Evolutionary conservation across 23 red algal species (phyloP), one percentile per base, ranked within the genome.

Genomic region (Gracilaria gracilis): DNA sequence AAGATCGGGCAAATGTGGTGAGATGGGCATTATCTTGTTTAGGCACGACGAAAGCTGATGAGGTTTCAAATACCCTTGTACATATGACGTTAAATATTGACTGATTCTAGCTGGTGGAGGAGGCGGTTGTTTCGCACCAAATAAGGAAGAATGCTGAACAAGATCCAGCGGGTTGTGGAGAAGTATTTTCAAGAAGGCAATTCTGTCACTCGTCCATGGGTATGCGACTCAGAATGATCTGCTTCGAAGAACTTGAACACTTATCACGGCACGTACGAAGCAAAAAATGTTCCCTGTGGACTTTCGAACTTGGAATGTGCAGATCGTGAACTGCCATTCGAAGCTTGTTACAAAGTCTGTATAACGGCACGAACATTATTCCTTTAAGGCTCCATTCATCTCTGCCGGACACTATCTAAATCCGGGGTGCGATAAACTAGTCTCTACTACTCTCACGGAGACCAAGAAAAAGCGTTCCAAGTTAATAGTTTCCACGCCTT

Each of bases 371-470:
- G 19, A 55, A 11, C 11, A 29, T 62, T 62, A 46, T 62, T 19
- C 27, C 59, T 29, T 29, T 29, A 11, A 29, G 59, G 59, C 24
- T 29, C 6, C 23, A 27, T 62, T 62, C 59, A 31, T 62, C 59
- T 62, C 3, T 62, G 59, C 59, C 24, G 59, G n/a, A 29, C 24
- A 62, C 59, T 62, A 64, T 64, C 59, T 64, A 64, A 64, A 32
- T 31, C 2, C 24, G 59, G 59, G 14, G 28, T 64, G 59, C 25
- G 59, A 64, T 64, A 64, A 64, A 55, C 17, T 64, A 64, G 59
- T 24, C 59, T 64, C 59, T 32, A 27, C n/a, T 32, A 31, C 11
- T 19, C 16, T 1, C 44, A 20, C 31, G 14, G 59, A 32, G 28
- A 64, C n/a, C 28, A 31, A 64, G 2, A 31, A 28, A 14, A 69